A percentile compares a stretch with the other conserved stretches of the same genome.
Evolutionary conservation across 129 eudicot genomes (phyloP).

Genomic region (Flaveria trinervia): DNA sequence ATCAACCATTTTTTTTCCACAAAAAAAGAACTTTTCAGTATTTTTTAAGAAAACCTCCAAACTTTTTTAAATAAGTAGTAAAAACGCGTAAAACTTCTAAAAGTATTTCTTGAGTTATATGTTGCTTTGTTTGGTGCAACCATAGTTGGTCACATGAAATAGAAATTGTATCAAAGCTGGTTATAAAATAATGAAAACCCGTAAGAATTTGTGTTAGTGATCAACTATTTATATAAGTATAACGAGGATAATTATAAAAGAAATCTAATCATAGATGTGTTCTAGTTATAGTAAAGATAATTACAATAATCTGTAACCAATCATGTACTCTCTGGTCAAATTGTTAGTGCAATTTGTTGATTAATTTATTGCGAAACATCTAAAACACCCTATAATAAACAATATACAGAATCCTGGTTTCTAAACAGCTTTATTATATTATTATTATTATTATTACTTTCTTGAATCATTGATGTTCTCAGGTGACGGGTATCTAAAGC

Average conservation of each 20-base stretch:
- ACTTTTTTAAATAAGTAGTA: background rate
- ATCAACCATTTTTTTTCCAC: background rate
- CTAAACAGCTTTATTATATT: background rate
- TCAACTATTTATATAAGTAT: no score
- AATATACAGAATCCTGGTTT: background rate
- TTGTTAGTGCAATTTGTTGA: background rate
- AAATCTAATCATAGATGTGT: no score
- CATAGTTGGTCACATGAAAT: no score
- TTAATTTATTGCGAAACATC: background rate
- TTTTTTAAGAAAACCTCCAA: background rate
- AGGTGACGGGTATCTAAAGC: constrained; percentile 86
- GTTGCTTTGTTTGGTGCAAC: no score
- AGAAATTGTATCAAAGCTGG: no score
- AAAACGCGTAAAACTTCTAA: background rate
- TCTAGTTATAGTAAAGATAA: no score
- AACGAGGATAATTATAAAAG: no score
- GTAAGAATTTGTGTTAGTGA: no score
- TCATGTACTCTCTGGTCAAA: background rate
- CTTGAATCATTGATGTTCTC: constrained; percentile 4
- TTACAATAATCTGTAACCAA: no score
- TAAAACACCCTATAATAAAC: constrained; percentile 8
- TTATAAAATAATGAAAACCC: no score
- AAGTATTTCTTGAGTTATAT: background rate
- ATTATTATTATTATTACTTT: background rate
- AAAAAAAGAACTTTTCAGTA: no score